phyloP scores from a whole-genome alignment of 768 basidiomycete species.

The Dioszegia crocea region DNA sequence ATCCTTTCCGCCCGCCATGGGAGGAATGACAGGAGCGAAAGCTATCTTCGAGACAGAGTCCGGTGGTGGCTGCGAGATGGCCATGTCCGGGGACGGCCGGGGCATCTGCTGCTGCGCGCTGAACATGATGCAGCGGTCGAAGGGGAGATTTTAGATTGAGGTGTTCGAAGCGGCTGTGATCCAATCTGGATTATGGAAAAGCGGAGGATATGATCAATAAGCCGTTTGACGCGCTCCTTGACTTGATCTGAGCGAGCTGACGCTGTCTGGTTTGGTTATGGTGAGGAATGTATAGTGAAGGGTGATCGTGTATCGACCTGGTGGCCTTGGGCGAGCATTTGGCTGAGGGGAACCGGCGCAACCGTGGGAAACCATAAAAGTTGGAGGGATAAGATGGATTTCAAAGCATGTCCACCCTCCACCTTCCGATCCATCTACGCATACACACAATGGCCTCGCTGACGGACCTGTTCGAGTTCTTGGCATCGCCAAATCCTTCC shows the following conservation, averaged over 20 bases:
- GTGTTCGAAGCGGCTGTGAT: too few species aligned
- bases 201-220: background rate
- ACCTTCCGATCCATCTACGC: background rate
- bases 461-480: constrained; percentile 72
- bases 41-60: constrained; percentile 82
- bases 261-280: background rate
- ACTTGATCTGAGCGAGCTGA: too few species aligned
- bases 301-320: background rate
- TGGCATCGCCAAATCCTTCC: constrained; percentile 79
- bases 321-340: too few species aligned
- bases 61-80: constrained; percentile 31
- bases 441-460: constrained; percentile 39
- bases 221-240: background rate
- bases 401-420: background rate
- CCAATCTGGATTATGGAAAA: background rate
- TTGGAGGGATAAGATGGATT: background rate
- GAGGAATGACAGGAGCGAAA: constrained; percentile 68
- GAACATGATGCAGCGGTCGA: constrained; percentile 14
- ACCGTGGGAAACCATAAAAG: constrained; percentile 23
- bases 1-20: constrained; percentile 51
- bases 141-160: background rate
- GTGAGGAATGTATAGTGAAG: background rate
- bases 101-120: background rate
- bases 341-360: background rate
- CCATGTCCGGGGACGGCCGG: constrained; percentile 33